Evolutionary conservation across 257 asterid genomes (phyloP), one percentile per base, ranked within the genome.

Genomic region (Cruciata laevipes): DNA sequence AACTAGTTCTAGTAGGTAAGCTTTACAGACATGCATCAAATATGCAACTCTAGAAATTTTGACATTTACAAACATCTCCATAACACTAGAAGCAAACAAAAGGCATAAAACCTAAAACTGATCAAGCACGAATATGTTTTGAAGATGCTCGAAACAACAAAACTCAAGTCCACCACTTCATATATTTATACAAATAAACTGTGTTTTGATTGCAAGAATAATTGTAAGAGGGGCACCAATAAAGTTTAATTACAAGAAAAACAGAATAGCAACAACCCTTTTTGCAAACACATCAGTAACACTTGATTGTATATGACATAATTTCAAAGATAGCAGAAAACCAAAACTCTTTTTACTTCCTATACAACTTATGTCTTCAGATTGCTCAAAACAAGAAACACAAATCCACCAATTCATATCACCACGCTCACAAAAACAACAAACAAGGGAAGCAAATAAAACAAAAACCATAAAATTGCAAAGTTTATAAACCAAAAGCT

Each of bases 1-100:
- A 25, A 44, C 17, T 8, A 38, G 6, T 40, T 1, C 68, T 13
- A 20, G 17, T 32, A 16, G 44, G 31, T 61, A 31, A 58, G 8
- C 32, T 7, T n/a, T 62, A 71, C 30, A 63, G 30, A 44, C 13
- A 49, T 24, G 57, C 30, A 56, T 14, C 62, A 63, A 63, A 52
- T 63, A 12, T 5, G 24, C 30, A 14, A 13, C 11, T 44, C 13
- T 5, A 24, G 60, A 63, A 35, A 40, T 25, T 61, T 33, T 17
- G 21, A 25, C 64, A 67, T 17, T 14, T 42, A 25, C 67, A 30
- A 59, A 27, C 27, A n/a, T 20, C 63, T 47, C 18, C 5, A 8
- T 31, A 7, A 20, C 51, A 52, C 8, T 30, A 4, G 17, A 49
- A 32, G 53, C 21, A 12, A 11, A 51, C 9, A 66, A 24, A 42